Base-by-base conservation (phyloP, 192 early-diverging fungal species). In the Coemansia interrupta region DNA sequence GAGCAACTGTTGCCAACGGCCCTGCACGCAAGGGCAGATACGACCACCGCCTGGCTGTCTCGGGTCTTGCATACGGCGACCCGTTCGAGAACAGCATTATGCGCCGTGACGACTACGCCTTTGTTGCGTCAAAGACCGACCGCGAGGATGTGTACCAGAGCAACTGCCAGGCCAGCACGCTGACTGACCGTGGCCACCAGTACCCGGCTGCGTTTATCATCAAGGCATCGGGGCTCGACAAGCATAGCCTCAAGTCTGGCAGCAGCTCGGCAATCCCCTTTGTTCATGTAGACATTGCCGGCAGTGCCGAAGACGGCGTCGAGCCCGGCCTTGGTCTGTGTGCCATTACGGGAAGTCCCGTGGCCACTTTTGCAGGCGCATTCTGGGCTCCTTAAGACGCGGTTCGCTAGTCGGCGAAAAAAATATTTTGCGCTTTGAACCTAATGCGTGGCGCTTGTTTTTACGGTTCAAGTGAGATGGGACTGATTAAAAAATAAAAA, bases 211-310 rank as follows among this genome's bases (percentile, higher is more conserved):
- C 89, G 11, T 93, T 90, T 56, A 84, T 95, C 72, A 64, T 83
- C 41, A 67, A 90, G 57, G 90, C 91, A 3, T 86, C 90, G 22
- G 90, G 92, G 2, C 53, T 95, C 44, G 73, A 86, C 61, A 64
- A 83, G 49, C 86, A 91, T 68, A 87, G 90, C 42, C 63, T 89
- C 52, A 70, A 79, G 19, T 79, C 86, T 20, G 75, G 79, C 30
- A 51, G 58, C 46, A 63, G 81, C 8, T 54, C 78, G 4, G 88
- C 84, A 32, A 85, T 95, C 46, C 81, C 83, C 26, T 95, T 89
- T 80, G 88, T 89, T 24, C 92, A 95, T 68, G 68, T 92, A 7
- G 92, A 95, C 58, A 83, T 95, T 68, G 91, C 92, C 14, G 91
- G 87, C 29, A 84, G 81, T 45, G 86, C 87, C 3, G 91, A 92